phyloP scores from a whole-genome alignment of 2,329 filamentous ascomycete species.

The Fusarium paranaense region DNA sequence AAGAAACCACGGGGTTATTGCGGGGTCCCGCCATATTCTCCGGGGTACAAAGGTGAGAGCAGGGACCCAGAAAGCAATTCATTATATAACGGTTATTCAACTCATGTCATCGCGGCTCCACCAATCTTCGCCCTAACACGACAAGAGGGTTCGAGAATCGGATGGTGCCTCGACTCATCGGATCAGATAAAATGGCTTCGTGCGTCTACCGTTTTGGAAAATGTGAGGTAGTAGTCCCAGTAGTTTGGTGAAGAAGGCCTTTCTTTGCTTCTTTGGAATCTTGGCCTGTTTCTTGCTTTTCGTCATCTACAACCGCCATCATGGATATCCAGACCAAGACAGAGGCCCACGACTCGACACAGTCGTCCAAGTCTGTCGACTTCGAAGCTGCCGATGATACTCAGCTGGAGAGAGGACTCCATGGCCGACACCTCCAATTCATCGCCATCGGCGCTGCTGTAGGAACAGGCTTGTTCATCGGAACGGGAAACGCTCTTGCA shows the following conservation, averaged over 20 bases:
- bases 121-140: constrained; percentile 23
- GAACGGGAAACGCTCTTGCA: constrained; percentile 65
- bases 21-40: neutral
- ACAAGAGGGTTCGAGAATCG: constrained; percentile 8
- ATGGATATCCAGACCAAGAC: constrained; percentile 28
- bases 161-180: neutral
- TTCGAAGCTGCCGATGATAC: neutral
- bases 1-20: neutral
- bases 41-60: neutral
- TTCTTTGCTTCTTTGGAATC: neutral
- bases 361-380: constrained; percentile 13
- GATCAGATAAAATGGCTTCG: neutral
- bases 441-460: constrained; percentile 71
- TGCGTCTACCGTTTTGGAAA: neutral
- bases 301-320: neutral
- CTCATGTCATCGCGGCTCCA: constrained; percentile 3
- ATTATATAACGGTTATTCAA: constrained; percentile 26
- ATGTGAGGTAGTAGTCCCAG: neutral
- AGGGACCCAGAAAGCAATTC: neutral
- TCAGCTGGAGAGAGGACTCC: neutral
- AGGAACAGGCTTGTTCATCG: constrained; percentile 78
- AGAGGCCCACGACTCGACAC: constrained; percentile 4
- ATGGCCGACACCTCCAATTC: constrained; percentile 4
- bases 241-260: neutral
- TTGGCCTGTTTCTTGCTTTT: neutral